Base-by-base conservation (phyloP, 2,329 filamentous ascomycete genomes). In the Fusarium cicatricum region DNA sequence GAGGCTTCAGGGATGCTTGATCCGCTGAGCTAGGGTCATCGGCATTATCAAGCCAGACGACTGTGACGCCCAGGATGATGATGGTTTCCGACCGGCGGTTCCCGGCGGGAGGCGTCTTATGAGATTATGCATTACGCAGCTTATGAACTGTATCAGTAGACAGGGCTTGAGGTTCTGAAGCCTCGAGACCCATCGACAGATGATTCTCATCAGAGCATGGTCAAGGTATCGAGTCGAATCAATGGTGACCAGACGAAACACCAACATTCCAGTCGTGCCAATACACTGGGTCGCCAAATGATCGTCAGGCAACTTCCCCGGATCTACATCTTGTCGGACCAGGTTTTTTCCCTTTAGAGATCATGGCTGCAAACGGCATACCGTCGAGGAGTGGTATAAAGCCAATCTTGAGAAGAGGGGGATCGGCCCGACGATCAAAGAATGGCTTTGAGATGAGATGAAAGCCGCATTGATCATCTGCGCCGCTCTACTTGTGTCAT, bases 1-100 rank as follows among this genome's bases (percentile, higher is more conserved):
- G 90, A 91, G 43, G 75, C 73, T n/a, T 70, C 71, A 10, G 75
- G 67, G 15, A 62, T 71, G 62, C 56, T 74, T 48, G 69, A 66
- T 21, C 65, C 58, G 42, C 55, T 62, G 46, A 61, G 55, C 48
- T 69, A 66, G 63, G 42, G 51, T 26, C 45, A 62, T 56, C 55
- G 34, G 36, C 12, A 40, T 21, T 26, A 23, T 23, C 55, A 50
- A 50, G 12, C 29, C 32, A 47, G 58, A 58, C 46, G 53, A 38
- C 17, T 41, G 23, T 44, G 49, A 50, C 28, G 52, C 33, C 42
- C 19, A 44, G 36, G n/a, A 37, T 38, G 19, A 33, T n/a, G 49
- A n/a, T n/a, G n/a, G n/a, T n/a, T n/a, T n/a, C n/a, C n/a, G n/a
- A n/a, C n/a, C n/a, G n/a, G n/a, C n/a, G 5, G 26, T 14, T 34